Base-by-base conservation (phyloP, 2,329 filamentous ascomycete species). In the Fusarium brevicatenulatum region DNA sequence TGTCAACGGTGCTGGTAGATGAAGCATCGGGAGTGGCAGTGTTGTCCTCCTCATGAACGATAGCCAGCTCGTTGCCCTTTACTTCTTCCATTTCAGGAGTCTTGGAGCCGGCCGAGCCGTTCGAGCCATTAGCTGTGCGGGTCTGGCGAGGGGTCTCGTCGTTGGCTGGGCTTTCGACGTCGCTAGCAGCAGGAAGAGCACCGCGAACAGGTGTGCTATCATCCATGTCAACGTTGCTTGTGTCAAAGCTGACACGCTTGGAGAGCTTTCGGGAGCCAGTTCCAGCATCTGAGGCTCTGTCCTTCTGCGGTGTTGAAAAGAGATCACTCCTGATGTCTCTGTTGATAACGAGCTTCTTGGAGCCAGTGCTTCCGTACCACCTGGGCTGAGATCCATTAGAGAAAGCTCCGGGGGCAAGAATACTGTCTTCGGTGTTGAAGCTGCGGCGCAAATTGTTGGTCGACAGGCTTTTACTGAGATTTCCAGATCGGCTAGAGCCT, bases 291-390 rank as follows among this genome's bases (percentile, higher is more conserved):
- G 78, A 70, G 21, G 81, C 77, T 76, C 85, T 87, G 40, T 88
- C 86, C 78, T 87, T 90, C 60, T 84, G 86, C 0, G 90, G 89
- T 3, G 89, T 89, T 5, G 86, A 87, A 79, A 92, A 92, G 21
- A 91, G 85, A 76, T 94, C 92, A 65, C 89, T 95, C 60, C 93
- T 90, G 80, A 99, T 87, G 74, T 92, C 92, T 71, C 94, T 92
- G 82, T 98, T 97, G 80, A 99, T 98, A 59, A 95, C 92, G 63
- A 99, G 88, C 81, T 95, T 95, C 85, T 98, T 98, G 76, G 97
- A 90, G 49, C 90, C 89, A 54, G 88, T 88, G 79, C 87, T 90
- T n/a, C 90, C 88, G 57, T 91, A 92, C 75, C 90, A 88, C 65
- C 91, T 89, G 40, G 88, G 86, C 64, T 86, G 87, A 23, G 88